These are phyloP conservation scores for Pythium volutum DNA, from an alignment of 352 stramenopile species.

Conservation along the genomic window DNA sequence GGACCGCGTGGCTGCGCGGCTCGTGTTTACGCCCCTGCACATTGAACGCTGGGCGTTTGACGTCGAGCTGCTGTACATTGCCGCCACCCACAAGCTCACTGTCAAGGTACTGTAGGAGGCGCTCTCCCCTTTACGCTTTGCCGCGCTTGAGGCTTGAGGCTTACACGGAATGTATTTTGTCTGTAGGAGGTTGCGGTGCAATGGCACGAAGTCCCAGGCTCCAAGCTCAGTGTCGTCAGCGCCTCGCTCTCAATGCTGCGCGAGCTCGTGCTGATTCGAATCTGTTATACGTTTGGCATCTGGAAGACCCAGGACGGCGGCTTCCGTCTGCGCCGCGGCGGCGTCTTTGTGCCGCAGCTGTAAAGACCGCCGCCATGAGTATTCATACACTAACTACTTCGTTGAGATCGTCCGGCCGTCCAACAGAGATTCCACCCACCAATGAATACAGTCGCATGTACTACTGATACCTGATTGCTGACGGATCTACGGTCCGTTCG, in stretches of 20 bases:
- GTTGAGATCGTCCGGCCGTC: no score
- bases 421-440: no score
- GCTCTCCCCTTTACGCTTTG: no score
- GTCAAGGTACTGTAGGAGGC: constrained; percentile 57
- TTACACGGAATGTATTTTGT: no score
- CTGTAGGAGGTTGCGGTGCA: constrained; percentile 88
- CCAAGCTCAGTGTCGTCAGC: constrained; percentile 86
- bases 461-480: no score
- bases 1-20: constrained; percentile 70
- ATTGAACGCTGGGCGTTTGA: constrained; percentile 95
- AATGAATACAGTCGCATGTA: no score
- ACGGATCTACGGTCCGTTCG: no score
- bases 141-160: no score
- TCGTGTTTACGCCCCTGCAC: constrained; percentile 91
- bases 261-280: constrained; percentile 88
- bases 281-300: constrained; percentile 89
- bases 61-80: constrained; percentile 92
- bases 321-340: constrained; percentile 43
- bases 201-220: constrained; percentile 90
- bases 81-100: constrained; percentile 44
- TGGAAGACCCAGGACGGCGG: constrained; percentile 77
- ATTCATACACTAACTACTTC: not conserved
- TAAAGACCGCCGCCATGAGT: not conserved
- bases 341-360: constrained; percentile 21
- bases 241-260: constrained; percentile 91